Evolutionary conservation across 345 rosid genomes (phyloP), one percentile per base, ranked within the genome.

Genomic region (Trapa bicornis): DNA sequence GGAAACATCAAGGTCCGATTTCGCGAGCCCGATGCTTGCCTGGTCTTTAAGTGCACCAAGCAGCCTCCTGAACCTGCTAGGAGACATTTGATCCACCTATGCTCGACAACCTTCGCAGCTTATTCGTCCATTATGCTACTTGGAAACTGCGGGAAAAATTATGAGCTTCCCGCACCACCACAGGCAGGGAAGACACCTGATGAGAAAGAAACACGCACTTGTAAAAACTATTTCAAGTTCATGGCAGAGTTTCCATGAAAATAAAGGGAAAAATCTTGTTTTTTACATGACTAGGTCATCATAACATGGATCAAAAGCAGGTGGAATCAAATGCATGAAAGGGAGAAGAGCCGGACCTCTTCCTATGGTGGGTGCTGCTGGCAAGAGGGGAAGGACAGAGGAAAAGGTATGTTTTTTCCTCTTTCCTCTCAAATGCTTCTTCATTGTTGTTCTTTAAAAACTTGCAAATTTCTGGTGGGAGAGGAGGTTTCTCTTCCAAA

Each of bases 41-140:
- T 80, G 86, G 80, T 92, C 98, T 79, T 92, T 90, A 16, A 93
- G 89, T 1, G 84, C 92, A 57, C 96, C 96, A 56, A 93, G 67
- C 61, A 92, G 96, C 68, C 82, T 74, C 77, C 80, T 81, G 16
- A 93, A 67, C 69, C 72, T 88, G 80, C 98, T 80, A 14, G 92
- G 83, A 68, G 84, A 85, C 98, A 93, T 92, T 22, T 48, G 64
- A 47, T 37, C 5, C 57, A 57, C 41, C 29, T 64, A 65, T 2
- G 33, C 32, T 52, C 38, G 1, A 8, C 7, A 14, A 3, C 58
- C 8, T 53, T n/a, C 7, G 33, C 10, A 54, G 33, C 29, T 22
- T 22, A 22, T 22, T n/a, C 63, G 12, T 35, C 2, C 16, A 58
- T 35, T 58, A 9, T 13, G 33, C 12, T 65, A 47, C 12, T 36